Conservation (phyloP, 2,329 filamentous ascomycete genomes). For the Fusarium sp. region DNA sequence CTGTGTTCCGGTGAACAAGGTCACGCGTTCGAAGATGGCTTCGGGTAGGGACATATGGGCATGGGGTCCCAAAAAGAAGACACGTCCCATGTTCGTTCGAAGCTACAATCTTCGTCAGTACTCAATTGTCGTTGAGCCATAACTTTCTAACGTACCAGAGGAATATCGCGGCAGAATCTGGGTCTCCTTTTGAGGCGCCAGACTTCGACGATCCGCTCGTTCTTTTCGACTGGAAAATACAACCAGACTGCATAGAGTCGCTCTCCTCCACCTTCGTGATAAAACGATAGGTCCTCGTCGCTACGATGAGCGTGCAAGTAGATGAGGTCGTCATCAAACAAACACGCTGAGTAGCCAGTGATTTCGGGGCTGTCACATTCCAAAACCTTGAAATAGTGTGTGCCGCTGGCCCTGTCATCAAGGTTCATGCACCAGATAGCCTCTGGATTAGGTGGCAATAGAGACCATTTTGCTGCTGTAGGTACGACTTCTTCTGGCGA, state of each 20-base stretch:
- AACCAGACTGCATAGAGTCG: slow-evolving; percentile 15
- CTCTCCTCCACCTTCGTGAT: not conserved
- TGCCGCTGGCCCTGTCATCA: not conserved
- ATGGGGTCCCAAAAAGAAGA: slow-evolving; percentile 14
- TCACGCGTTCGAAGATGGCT: slow-evolving; percentile 5
- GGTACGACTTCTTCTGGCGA: not conserved
- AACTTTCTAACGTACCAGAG: not conserved
- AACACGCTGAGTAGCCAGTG: slow-evolving; percentile 14
- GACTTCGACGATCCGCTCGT: slow-evolving; percentile 11
- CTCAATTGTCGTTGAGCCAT: accelerated
- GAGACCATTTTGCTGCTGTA: slow-evolving; percentile 5
- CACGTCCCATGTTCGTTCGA: slow-evolving; percentile 15
- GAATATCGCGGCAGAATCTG: slow-evolving; percentile 9
- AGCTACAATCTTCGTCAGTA: slow-evolving; percentile 1
- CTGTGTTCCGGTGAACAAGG: not conserved
- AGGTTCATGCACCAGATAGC: slow-evolving; percentile 1
- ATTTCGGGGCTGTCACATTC: slow-evolving; percentile 2
- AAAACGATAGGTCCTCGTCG: not conserved
- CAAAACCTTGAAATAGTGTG: not conserved
- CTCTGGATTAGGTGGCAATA: not conserved
- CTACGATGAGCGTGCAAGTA: slow-evolving; percentile 2
- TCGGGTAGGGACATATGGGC: not conserved
- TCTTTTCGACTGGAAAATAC: slow-evolving; percentile 1
- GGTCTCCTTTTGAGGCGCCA: slow-evolving; percentile 12
- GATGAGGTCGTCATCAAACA: slow-evolving; percentile 14